Base-by-base conservation (phyloP, 805 yeast species). In the Ogataea siamensis region DNA sequence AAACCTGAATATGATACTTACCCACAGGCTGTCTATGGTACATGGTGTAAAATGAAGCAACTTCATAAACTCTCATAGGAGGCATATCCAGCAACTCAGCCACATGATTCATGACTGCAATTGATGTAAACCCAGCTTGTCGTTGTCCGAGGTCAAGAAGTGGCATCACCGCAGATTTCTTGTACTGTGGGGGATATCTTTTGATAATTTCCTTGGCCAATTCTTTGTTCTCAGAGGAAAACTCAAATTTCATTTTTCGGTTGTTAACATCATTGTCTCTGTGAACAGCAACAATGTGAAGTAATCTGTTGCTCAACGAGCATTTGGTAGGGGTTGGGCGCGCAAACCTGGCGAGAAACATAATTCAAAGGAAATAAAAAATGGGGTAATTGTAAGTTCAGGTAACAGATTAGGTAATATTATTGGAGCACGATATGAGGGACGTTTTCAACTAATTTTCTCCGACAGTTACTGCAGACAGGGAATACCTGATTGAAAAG, bases 1-100 rank as follows among this genome's bases (percentile, higher is more conserved):
- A 86, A 27, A 87, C 81, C 62, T 86, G 95, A 39, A 86, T 66
- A 59, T 83, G 84, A 60, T 75, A 83, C 58, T 85, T 84, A 43
- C 95, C 95, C 75, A 87, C 79, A 34, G 95, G 95, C 48, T 74
- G 71, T 62, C 93, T 77, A 67, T 83, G 83, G 69, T 80, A 86
- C 95, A 86, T 87, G 51, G 95, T 86, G 67, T 86, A 86, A 68
- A 86, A 86, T 28, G 95, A 83, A 21, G 95, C 95, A 47, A 86
- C 95, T 62, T 86, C 94, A 63, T 86, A 86, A 20, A 86, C 95
- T 66, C 95, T 77, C 95, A 86, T 86, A 43, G 95, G 94, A 20
- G 95, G 95, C 80, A 87, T 83, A 54, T 84, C 91, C 54, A 85
- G 71, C 56, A 82, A 54, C 62, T 81, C 78, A 37, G 95, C 95